Evolutionary conservation across 352 stramenopile species (phyloP), one percentile per base, ranked within the genome.

Genomic region (Salisapilia sapeloensis): DNA sequence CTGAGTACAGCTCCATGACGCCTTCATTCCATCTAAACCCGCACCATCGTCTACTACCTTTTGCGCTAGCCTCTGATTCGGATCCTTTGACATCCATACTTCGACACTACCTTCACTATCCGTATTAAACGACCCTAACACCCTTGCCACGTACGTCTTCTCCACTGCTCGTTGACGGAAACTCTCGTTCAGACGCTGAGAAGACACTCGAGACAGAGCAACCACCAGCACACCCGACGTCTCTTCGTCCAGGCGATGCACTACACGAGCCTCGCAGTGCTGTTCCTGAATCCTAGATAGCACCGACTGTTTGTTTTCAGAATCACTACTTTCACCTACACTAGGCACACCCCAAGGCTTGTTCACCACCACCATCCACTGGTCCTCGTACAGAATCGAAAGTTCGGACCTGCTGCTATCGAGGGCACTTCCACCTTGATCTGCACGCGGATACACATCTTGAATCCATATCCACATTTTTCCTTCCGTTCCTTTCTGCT

Each of bases 171-270:
- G 56, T 11, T 66, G 49, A 17, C 70, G 66, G 33, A 86, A 86
- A 35, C 83, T 66, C 12, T 46, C 42, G 32, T 72, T 81, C 7
- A 83, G 52, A 34, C 56, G 50, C 49, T 80, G 61, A 10, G 70
- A 51, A 17, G 70, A 60, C 2, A 51, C 56, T 21, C 51, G 48
- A 3, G 70, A 80, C 25, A 81, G 44, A 20, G 66, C 64, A n/a
- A 82, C 44, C 21, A 80, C 60, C 19, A 86, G 42, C 13, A 86
- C 36, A 6, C 66, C 71, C 6, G 71, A 86, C 10, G 71, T 86
- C 28, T 83, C 66, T 19, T 71, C 48, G 39, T 86, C 70, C 10
- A 86, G 45, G n/a, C 70, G 70, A 47, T 86, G 70, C 23, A 86
- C 70, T 50, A 83, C 76, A 15, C 70, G 52, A 16, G 59, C 62